Percentiles rank a stretch among this genome's conserved stretches.
Conservation (phyloP, 148 eudicot species). For the Rhododendron williamsianum region DNA sequence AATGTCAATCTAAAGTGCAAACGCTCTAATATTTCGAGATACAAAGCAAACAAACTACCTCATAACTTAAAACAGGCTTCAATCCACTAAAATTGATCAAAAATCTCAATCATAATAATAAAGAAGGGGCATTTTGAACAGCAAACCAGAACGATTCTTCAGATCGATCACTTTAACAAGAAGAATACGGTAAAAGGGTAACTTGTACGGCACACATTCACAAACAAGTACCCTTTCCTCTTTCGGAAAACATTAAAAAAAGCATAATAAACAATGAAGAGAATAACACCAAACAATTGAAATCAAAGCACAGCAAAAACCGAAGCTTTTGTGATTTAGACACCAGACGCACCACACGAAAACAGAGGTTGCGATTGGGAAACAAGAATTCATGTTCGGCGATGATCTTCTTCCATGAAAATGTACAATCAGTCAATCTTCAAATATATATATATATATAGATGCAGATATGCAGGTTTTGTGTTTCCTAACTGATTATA, state of each 20-base stretch:
- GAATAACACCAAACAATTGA: too few species aligned
- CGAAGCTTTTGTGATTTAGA: neutral
- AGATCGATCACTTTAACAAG: neutral
- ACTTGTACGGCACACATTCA: constrained; percentile 20
- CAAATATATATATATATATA: neutral
- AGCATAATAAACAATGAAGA: neutral
- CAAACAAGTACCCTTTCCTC: neutral
- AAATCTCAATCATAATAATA: neutral
- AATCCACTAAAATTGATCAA: neutral
- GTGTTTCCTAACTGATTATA: neutral
- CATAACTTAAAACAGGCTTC: neutral
- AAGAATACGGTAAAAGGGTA: neutral
- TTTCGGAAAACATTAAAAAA: neutral
- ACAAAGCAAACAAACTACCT: neutral
- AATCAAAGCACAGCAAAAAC: neutral
- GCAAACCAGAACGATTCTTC: neutral
- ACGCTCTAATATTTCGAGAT: neutral
- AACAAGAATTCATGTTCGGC: neutral
- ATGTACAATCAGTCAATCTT: neutral
- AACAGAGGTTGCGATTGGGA: neutral
- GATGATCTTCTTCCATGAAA: constrained; percentile 8
- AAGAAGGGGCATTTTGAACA: neutral
- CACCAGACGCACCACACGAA: constrained; percentile 4
- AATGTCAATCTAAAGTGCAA: neutral
- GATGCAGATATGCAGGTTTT: neutral